Evolutionary conservation across 1,284 basidiomycete species (phyloP).

Genomic region (Chondrostereum purpureum): DNA sequence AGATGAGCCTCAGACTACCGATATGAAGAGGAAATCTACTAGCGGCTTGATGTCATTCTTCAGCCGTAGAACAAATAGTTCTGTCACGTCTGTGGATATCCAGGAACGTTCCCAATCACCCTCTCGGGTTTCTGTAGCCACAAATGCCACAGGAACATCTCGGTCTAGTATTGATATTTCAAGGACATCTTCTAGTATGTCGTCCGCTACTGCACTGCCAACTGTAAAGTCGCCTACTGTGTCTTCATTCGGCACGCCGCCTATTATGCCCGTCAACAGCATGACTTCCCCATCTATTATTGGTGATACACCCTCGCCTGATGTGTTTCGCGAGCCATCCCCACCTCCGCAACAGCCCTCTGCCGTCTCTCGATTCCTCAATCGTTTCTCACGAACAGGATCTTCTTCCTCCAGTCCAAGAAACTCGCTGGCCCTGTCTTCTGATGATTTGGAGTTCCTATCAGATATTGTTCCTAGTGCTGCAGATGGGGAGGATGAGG

Average conservation of each 20-base stretch:
- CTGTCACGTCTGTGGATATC: constrained; percentile 17
- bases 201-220: constrained; percentile 10
- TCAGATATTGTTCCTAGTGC: constrained; percentile 62
- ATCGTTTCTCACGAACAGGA: constrained; percentile 53
- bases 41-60: constrained; percentile 68
- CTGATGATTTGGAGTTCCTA: constrained; percentile 70
- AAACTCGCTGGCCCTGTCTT: constrained; percentile 55
- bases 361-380: constrained; percentile 65
- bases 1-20: constrained; percentile 19
- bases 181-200: constrained; percentile 14
- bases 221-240: constrained; percentile 9
- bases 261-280: constrained; percentile 3
- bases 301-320: constrained; percentile 15
- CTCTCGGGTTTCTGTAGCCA: constrained; percentile 13
- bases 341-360: constrained; percentile 40
- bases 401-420: constrained; percentile 31
- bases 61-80: constrained; percentile 40
- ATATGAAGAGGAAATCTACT: constrained; percentile 39
- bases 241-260: constrained; percentile 18
- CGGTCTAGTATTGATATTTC: constrained; percentile 28
- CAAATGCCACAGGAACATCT: constrained; percentile 16
- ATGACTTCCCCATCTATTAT: constrained; percentile 19
- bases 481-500: constrained; percentile 33
- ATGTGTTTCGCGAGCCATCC: constrained; percentile 15
- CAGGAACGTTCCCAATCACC: constrained; percentile 23